Base-by-base conservation (phyloP, 371 early-diverging fungal species). In the Mortierella sp. region DNA sequence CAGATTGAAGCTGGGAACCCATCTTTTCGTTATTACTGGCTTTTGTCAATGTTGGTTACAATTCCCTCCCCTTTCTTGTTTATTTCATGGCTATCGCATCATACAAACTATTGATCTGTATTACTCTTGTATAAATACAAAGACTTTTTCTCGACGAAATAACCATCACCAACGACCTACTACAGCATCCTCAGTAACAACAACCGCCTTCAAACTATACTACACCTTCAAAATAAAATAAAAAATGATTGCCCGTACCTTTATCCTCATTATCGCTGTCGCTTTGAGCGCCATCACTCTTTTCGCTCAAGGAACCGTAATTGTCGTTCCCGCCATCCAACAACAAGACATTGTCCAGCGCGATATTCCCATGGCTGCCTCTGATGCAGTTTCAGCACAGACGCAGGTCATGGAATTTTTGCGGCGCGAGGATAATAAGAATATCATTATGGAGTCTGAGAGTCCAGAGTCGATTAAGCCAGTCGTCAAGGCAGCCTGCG, bases 291-390 rank as follows among this genome's bases (percentile, higher is more conserved):
- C 60, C 13, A 5, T 40, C n/a, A 37, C 60, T 13, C 32, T 59
- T 8, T 37, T 26, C n/a, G 13, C 22, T 32, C 60, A 59, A 23
- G 60, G 60, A 35, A 37, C 40, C 12, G 60, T 37, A 2, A 59
- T 59, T 22, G 60, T 22, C n/a, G n/a, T n/a, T 19, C 47, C 35
- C 8, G 13, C 7, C 45, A 45, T 4, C 7, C 28, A 23, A 9
- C 31, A 59, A 23, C 59, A 28, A 22, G 31, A 29, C 9, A 2
- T 59, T 19, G 37, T 32, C 22, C 29, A 51, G 60, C 67, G 67
- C 15, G 67, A 67, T 37, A 58, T 67, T 28, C 58, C 67, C 9
- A 58, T 57, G 23, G 12, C 47, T 6, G n/a, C 35, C 19, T 19
- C 32, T 22, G 58, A 15, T 17, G 32, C 32, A 23, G 34, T 34